Conservation (phyloP, 2,329 filamentous ascomycete species). For the Calonectria crousiana region DNA sequence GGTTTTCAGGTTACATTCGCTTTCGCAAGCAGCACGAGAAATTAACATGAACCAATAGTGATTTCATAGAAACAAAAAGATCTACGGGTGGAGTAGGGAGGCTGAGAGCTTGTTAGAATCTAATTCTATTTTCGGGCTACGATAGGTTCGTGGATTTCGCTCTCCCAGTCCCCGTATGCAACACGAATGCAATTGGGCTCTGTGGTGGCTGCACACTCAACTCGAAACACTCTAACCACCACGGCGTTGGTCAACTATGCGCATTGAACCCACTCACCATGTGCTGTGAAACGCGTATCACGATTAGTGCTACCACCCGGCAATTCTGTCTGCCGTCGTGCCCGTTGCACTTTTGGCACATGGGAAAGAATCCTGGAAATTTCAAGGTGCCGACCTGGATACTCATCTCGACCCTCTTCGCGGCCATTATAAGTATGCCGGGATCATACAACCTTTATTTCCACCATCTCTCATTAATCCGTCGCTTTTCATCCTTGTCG, state of each 20-base stretch:
- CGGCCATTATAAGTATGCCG: not conserved
- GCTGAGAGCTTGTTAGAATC: not conserved
- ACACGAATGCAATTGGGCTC: not conserved
- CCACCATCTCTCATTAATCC: not conserved
- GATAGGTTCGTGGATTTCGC: not conserved
- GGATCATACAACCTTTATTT: too few relatives aligned
- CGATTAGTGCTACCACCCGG: not conserved
- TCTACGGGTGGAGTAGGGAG: not conserved
- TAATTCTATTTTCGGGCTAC: not conserved
- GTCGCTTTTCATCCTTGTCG: not conserved
- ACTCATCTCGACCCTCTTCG: too few relatives aligned
- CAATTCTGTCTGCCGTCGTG: not conserved
- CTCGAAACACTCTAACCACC: not conserved
- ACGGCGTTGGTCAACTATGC: not conserved
- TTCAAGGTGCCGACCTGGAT: not conserved
- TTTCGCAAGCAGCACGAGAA: not conserved
- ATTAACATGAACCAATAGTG: not conserved
- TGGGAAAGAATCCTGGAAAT: not conserved
- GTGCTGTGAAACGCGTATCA: not conserved
- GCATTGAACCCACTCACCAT: not conserved
- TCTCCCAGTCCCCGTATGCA: not conserved
- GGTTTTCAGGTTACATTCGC: not conserved
- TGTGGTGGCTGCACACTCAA: not conserved
- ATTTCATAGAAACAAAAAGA: not conserved
- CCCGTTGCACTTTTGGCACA: not conserved